A percentile compares a stretch with the other conserved stretches of the same genome.
phyloP scores from a whole-genome alignment of 495 filamentous ascomycete species.

The Tetracladium marchalianum region DNA sequence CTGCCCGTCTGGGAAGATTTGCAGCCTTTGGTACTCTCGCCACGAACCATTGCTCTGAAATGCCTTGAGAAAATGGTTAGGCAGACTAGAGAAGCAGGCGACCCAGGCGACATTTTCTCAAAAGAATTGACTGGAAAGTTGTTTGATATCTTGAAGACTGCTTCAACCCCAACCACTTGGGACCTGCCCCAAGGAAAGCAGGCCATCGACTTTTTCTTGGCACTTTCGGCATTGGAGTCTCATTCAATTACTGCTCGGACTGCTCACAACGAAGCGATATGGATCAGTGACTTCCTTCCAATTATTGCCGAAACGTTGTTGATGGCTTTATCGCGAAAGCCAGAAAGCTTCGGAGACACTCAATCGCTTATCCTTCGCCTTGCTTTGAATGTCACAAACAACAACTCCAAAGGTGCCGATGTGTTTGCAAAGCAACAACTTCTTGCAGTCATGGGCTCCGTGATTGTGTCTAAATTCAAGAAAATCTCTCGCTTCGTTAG shows the following conservation, averaged over 20 bases:
- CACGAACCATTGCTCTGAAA: conserved; percentile 52
- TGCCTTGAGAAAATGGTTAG: conserved; percentile 52
- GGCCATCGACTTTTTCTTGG: conserved; percentile 26
- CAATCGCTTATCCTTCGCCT: conserved; percentile 47
- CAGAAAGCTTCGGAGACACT: conserved; percentile 6
- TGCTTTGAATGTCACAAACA: conserved; percentile 81
- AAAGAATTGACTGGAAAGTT: conserved; percentile 36
- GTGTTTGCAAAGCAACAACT: conserved; percentile 44
- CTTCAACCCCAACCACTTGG: conserved; percentile 11
- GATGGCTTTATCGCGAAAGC: conserved; percentile 7
- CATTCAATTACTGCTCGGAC: conserved; percentile 30
- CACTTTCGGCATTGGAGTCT: conserved; percentile 57
- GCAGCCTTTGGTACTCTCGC: conserved; percentile 43
- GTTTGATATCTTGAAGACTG: conserved; percentile 34
- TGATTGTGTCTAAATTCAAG: conserved; percentile 25
- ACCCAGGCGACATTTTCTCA: conserved; percentile 40
- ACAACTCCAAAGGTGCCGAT: conserved; percentile 56
- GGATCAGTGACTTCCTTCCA: conserved; percentile 20
- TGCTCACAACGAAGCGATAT: conserved; percentile 21
- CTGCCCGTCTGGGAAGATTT: conserved; percentile 46
- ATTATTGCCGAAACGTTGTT: conserved; percentile 14
- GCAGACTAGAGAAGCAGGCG: conserved; percentile 38
- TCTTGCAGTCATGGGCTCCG: conserved; percentile 20
- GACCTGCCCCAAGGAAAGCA: conserved; percentile 21
- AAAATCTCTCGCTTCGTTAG: conserved; percentile 29